Evolutionary conservation across 1,284 basidiomycete species (phyloP), one percentile per base, ranked within the genome.

Genomic region (Coniophora puteana): DNA sequence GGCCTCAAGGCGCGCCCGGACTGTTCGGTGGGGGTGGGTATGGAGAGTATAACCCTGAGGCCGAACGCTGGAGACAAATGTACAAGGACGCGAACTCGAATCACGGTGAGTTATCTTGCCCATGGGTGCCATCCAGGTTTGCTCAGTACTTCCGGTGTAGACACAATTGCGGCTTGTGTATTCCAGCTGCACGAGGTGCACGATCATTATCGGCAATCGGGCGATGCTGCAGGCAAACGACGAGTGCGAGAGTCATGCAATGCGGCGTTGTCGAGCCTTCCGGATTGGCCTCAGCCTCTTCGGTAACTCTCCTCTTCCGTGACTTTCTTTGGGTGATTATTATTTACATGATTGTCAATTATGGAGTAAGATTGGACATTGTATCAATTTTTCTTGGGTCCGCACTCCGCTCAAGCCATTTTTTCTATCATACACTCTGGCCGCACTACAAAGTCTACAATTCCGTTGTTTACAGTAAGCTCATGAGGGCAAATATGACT

Each of bases 271-370:
- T 65, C 70, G 29, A 63, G 66, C 30, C 56, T 82, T 20, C 79
- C 79, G 7, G 74, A 76, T 44, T 82, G 77, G 78, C 79, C 79
- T 18, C n/a, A n/a, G 26, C n/a, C n/a, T n/a, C n/a, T n/a, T n/a
- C n/a, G n/a, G n/a, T n/a, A n/a, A n/a, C n/a, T n/a, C n/a, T n/a
- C n/a, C n/a, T n/a, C n/a, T n/a, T n/a, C n/a, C n/a, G n/a, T n/a
- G n/a, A n/a, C n/a, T n/a, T n/a, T n/a, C n/a, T n/a, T n/a, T n/a
- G n/a, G n/a, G n/a, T n/a, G n/a, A n/a, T n/a, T n/a, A n/a, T n/a
- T n/a, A n/a, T n/a, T n/a, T n/a, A n/a, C n/a, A n/a, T n/a, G n/a
- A n/a, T n/a, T n/a, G n/a, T n/a, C n/a, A n/a, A n/a, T n/a, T n/a
- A n/a, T n/a, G n/a, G n/a, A n/a, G n/a, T n/a, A n/a, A n/a, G n/a